Evolutionary conservation across 139 green algal genomes (phyloP).

Genomic region (Yamagishiella unicocca): DNA sequence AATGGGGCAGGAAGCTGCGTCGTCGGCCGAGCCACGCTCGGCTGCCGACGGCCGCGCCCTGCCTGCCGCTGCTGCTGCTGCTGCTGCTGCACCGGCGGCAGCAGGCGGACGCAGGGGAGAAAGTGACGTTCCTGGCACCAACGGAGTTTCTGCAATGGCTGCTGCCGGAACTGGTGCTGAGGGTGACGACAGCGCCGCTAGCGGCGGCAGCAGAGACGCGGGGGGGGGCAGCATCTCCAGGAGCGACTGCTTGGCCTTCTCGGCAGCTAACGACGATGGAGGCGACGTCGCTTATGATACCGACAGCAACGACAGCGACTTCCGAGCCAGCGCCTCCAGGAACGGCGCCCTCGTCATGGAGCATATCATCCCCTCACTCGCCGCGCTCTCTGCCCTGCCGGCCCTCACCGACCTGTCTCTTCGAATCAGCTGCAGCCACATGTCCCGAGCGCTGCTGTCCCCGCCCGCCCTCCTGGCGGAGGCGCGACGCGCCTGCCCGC

Average conservation of each 20-base stretch:
- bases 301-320: not conserved
- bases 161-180: too few species aligned
- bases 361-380: not conserved
- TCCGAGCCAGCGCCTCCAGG: not conserved
- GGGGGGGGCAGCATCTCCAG: not conserved
- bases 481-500: not conserved
- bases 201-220: not conserved
- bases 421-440: not conserved
- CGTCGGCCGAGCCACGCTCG: too few species aligned
- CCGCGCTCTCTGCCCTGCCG: not conserved
- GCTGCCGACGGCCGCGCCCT: too few species aligned
- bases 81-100: not conserved
- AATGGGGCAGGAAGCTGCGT: too few species aligned
- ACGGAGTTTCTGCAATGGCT: too few species aligned
- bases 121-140: too few species aligned
- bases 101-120: too few species aligned
- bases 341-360: not conserved
- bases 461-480: constrained; percentile 8
- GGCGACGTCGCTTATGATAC: too few species aligned
- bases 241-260: too few species aligned
- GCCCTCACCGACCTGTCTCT: not conserved
- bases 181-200: not conserved
- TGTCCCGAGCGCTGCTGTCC: constrained; percentile 1
- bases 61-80: not conserved
- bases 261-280: not conserved